Conservation (phyloP, 352 stramenopile species). For the Phytophthora tentaculata region DNA sequence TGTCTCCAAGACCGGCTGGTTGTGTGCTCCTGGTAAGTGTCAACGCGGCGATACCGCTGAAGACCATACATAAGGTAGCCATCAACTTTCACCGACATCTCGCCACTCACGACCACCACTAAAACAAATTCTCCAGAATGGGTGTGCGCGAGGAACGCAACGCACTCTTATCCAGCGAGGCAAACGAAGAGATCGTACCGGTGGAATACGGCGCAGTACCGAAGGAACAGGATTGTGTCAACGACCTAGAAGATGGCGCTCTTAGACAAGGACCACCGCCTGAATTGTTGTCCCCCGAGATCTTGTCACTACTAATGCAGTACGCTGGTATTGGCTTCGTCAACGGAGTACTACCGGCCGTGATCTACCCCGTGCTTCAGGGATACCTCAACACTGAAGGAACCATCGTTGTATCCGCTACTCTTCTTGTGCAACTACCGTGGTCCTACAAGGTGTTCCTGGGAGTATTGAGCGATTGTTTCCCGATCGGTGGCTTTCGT, state of each 20-base stretch:
- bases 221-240: background rate
- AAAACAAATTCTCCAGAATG: too few relatives aligned
- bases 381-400: constrained; percentile 65
- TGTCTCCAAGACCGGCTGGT: constrained; percentile 7
- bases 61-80: too few relatives aligned
- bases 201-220: constrained; percentile 11
- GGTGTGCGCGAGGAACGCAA: constrained; percentile 23
- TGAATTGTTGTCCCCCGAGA: constrained; percentile 37
- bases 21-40: too few relatives aligned
- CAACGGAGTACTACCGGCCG: constrained; percentile 45
- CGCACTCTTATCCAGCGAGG: constrained; percentile 16
- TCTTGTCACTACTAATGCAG: constrained; percentile 52
- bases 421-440: constrained; percentile 52
- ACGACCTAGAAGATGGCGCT: constrained; percentile 37
- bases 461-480: constrained; percentile 65
- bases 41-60: background rate
- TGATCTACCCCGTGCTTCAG: constrained; percentile 69
- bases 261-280: constrained; percentile 39
- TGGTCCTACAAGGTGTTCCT: constrained; percentile 73
- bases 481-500: constrained; percentile 62
- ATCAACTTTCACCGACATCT: too few relatives aligned
- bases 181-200: constrained; percentile 3
- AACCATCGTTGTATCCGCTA: constrained; percentile 57
- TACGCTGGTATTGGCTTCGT: constrained; percentile 66
- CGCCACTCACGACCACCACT: too few relatives aligned